These are phyloP conservation scores for Entrophospora sp. DNA, from an alignment of 192 early-diverging fungal species.

Conservation along the genomic window DNA sequence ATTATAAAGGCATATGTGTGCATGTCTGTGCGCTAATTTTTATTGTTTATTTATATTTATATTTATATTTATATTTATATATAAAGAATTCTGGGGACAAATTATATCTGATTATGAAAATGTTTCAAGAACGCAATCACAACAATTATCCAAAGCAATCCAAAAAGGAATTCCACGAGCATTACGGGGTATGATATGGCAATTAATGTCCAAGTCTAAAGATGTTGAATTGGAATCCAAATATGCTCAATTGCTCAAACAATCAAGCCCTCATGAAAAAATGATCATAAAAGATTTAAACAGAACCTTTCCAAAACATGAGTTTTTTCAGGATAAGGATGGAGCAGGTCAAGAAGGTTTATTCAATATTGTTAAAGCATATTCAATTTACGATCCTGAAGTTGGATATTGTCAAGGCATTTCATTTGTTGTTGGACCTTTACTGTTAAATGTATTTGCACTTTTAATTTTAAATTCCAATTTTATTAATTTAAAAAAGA, in stretches of 20 bases:
- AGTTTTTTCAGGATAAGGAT: slow-evolving; percentile 71
- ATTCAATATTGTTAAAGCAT: slow-evolving; percentile 88
- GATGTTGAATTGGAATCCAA: slow-evolving; percentile 60
- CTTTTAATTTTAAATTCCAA: not conserved
- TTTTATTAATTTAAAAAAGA: no score
- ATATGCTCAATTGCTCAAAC: slow-evolving; percentile 65
- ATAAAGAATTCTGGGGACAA: slow-evolving; percentile 83
- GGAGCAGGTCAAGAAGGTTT: slow-evolving; percentile 85
- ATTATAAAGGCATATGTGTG: not conserved
- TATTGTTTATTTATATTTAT: not conserved
- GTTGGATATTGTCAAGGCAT: slow-evolving; percentile 98
- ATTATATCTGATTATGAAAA: slow-evolving; percentile 83
- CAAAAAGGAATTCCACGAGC: slow-evolving; percentile 81
- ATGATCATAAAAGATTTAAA: slow-evolving; percentile 82
- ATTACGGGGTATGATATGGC: slow-evolving; percentile 93
- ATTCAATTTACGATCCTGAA: slow-evolving; percentile 82
- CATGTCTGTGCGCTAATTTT: no score
- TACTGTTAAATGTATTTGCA: slow-evolving; percentile 86
- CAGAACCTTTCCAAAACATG: slow-evolving; percentile 83
- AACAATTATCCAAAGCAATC: slow-evolving; percentile 66
- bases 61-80: not conserved
- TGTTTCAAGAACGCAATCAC: slow-evolving; percentile 67
- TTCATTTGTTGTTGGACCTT: slow-evolving; percentile 81
- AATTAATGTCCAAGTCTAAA: slow-evolving; percentile 79
- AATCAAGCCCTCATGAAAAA: slow-evolving; percentile 72